Evolutionary conservation across 805 yeast genomes (phyloP).

Genomic region (Kodamaea sagamina): DNA sequence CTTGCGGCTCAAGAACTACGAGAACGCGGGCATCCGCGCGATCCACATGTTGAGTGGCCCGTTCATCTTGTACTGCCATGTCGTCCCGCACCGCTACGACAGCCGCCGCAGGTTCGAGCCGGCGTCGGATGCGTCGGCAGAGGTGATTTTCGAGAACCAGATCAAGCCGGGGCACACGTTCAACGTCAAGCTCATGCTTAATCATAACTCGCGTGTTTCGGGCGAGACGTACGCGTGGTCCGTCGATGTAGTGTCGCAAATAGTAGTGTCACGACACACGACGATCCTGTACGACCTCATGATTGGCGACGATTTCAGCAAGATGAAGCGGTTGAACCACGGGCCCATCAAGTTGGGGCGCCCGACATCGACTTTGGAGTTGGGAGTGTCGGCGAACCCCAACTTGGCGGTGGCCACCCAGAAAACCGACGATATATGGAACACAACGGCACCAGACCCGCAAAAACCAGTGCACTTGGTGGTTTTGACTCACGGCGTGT

Average conservation of each 20-base stretch:
- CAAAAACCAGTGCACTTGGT: constrained; percentile 40
- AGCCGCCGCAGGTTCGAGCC: constrained; percentile 28
- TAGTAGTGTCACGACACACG: constrained; percentile 37
- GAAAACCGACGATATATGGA: constrained; percentile 39
- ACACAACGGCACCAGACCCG: constrained; percentile 25
- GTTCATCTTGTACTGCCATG: constrained; percentile 46
- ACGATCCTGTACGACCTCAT: constrained; percentile 35
- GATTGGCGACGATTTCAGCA: constrained; percentile 38
- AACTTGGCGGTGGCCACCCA: constrained; percentile 28
- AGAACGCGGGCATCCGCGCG: constrained; percentile 39
- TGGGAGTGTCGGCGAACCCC: constrained; percentile 19
- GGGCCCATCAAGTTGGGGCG: constrained; percentile 17
- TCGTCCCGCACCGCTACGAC: constrained; percentile 38
- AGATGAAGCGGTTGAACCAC: constrained; percentile 36
- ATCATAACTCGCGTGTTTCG: constrained; percentile 39
- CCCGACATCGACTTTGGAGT: background rate
- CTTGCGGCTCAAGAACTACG: constrained; percentile 42
- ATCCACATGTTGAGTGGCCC: constrained; percentile 46
- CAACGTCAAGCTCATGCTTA: constrained; percentile 54
- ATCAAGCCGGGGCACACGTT: constrained; percentile 74
- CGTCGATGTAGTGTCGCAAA: constrained; percentile 44
- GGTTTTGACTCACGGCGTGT: constrained; percentile 46
- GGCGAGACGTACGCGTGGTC: constrained; percentile 34
- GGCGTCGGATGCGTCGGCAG: constrained; percentile 21
- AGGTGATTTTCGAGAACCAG: constrained; percentile 39